phyloP scores from a whole-genome alignment of 2,329 filamentous ascomycete genomes.

The Fonsecaea multimorphosa region DNA sequence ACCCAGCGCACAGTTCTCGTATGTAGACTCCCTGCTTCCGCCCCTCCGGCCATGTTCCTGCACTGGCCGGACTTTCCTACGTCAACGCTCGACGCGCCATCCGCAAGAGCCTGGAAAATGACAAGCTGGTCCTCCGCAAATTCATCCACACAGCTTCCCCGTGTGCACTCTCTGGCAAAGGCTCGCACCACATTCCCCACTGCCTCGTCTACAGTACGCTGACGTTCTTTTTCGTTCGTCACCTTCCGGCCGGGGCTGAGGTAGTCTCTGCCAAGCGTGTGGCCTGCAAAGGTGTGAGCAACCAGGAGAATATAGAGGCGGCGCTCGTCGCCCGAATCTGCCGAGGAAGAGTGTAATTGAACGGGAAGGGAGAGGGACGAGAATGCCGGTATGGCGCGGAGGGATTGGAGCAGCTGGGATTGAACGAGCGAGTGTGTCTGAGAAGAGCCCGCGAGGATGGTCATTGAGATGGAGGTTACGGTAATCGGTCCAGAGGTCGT shows the following conservation, averaged over 20 bases:
- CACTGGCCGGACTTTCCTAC: conserved; percentile 27
- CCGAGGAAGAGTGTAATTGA: conserved; percentile 16
- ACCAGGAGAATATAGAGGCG: conserved; percentile 62
- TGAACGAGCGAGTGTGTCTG: conserved; percentile 8
- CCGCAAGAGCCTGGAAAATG: conserved; percentile 63
- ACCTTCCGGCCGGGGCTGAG: conserved; percentile 51
- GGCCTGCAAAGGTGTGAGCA: conserved; percentile 56
- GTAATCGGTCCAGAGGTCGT: conserved; percentile 38
- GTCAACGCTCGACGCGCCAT: conserved; percentile 48
- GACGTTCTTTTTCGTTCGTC: conserved; percentile 27
- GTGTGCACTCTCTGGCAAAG: conserved; percentile 54
- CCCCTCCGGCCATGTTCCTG: conserved; percentile 14
- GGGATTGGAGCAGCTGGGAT: neutral
- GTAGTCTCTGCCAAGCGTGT: conserved; percentile 59
- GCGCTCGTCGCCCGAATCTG: conserved; percentile 50
- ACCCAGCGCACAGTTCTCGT: conserved; percentile 54
- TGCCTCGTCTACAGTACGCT: conserved; percentile 32
- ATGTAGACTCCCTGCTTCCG: conserved; percentile 44
- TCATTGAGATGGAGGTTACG: conserved; percentile 48
- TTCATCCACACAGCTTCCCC: conserved; percentile 60
- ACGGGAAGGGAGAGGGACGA: conserved; percentile 11
- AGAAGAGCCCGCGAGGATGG: conserved; percentile 43
- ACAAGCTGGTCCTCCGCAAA: conserved; percentile 65
- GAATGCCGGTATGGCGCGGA: conserved; percentile 2
- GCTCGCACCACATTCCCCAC: conserved; percentile 55